These are phyloP conservation scores for Phytophthora sp. DNA, from an alignment of 352 stramenopile genomes.

Conservation along the genomic window DNA sequence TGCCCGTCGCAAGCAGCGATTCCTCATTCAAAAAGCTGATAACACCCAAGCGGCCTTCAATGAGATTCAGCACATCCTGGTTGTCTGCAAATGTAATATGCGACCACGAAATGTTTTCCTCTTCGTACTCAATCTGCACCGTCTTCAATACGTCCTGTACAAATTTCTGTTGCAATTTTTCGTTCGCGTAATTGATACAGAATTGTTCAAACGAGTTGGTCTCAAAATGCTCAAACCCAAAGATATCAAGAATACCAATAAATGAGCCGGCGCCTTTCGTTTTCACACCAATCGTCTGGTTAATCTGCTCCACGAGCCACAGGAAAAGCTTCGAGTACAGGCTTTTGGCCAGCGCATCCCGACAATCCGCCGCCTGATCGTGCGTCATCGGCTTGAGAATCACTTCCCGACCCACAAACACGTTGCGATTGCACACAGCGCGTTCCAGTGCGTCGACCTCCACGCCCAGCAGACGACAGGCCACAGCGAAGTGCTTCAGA, in stretches of 20 bases:
- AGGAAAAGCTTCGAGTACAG: conserved; percentile 95
- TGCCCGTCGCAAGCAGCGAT: conserved; percentile 82
- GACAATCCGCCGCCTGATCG: conserved; percentile 80
- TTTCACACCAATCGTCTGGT: conserved; percentile 87
- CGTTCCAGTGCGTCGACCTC: conserved; percentile 61
- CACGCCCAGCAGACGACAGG: conserved; percentile 67
- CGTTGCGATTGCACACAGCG: conserved; percentile 81
- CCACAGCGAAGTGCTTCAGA: conserved; percentile 59
- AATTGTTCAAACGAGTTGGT: conserved; percentile 94
- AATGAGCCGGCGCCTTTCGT: conserved; percentile 60
- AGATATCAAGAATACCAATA: conserved; percentile 95
- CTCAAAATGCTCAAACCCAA: conserved; percentile 93
- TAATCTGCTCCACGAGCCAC: conserved; percentile 96
- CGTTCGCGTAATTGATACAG: conserved; percentile 94
- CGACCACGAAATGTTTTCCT: conserved; percentile 92
- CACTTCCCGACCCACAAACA: conserved; percentile 84
- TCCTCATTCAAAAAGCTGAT: conserved; percentile 93
- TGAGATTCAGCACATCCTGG: conserved; percentile 90
- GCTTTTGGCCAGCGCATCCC: conserved; percentile 96
- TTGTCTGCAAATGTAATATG: conserved; percentile 92
- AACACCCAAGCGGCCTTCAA: conserved; percentile 88
- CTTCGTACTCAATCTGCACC: conserved; percentile 90
- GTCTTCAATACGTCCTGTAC: conserved; percentile 93
- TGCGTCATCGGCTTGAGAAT: conserved; percentile 85
- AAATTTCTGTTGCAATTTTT: conserved; percentile 92